phyloP scores from a whole-genome alignment of 2,329 filamentous ascomycete genomes.

The Colletotrichum magnum region DNA sequence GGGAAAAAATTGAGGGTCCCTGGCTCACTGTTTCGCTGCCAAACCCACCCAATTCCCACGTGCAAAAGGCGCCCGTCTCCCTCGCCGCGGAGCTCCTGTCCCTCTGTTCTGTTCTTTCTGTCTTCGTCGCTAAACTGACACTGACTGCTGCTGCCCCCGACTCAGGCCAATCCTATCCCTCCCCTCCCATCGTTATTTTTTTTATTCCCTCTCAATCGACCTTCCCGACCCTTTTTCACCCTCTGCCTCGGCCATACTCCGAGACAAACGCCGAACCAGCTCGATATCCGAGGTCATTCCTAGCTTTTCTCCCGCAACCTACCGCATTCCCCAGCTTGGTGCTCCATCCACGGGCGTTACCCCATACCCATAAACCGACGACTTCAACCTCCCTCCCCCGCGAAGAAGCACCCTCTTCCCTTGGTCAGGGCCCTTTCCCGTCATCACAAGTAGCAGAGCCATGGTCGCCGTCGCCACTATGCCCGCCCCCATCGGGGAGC shows the following conservation, averaged over 20 bases:
- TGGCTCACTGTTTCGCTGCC: slow-evolving; percentile 32
- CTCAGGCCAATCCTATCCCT: slow-evolving; percentile 26
- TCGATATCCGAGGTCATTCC: slow-evolving; percentile 40
- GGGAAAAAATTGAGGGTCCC: slow-evolving; percentile 35
- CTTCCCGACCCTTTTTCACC: slow-evolving; percentile 6
- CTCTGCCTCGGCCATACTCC: slow-evolving; percentile 33
- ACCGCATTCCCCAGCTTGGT: slow-evolving; percentile 30
- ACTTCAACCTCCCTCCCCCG: slow-evolving; percentile 53
- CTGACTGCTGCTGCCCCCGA: slow-evolving; percentile 9
- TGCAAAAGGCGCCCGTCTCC: slow-evolving; percentile 40
- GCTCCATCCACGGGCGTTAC: slow-evolving; percentile 30
- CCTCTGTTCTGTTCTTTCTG: slow-evolving; percentile 11
- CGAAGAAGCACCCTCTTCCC: slow-evolving; percentile 93
- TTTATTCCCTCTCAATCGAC: slow-evolving; percentile 2
- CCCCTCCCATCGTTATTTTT: slow-evolving; percentile 3
- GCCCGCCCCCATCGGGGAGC: slow-evolving; percentile 63
- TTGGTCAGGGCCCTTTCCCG: slow-evolving; percentile 93
- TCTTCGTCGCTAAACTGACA: slow-evolving; percentile 10
- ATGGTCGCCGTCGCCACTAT: slow-evolving; percentile 74
- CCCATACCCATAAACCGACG: slow-evolving; percentile 37
- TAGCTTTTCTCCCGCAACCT: slow-evolving; percentile 37
- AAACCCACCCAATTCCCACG: slow-evolving; percentile 38
- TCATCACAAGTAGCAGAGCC: slow-evolving; percentile 63
- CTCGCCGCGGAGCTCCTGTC: slow-evolving; percentile 23
- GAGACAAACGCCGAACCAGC: slow-evolving; percentile 34